Evolutionary conservation across 1,284 basidiomycete species (phyloP).

Genomic region (Stygiomarasmius scandens): DNA sequence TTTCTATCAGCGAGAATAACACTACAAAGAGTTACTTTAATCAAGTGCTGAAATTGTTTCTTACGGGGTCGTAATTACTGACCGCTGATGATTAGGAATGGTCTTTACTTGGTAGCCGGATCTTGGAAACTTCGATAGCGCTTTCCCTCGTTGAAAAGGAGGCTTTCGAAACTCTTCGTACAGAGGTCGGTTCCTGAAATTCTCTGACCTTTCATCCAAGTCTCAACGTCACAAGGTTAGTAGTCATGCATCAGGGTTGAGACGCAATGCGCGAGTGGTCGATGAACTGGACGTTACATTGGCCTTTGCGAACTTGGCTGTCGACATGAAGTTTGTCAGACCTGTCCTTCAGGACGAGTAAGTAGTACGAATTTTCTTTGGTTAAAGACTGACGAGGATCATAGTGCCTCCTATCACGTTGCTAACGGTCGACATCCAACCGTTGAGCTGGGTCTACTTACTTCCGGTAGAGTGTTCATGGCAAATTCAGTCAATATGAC

Average conservation of each 20-base stretch:
- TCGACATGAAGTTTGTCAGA: constrained; percentile 77
- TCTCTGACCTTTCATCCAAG: constrained; percentile 41
- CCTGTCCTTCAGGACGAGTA: constrained; percentile 77
- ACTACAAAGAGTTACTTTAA: constrained; percentile 75
- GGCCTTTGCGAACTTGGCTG: constrained; percentile 82
- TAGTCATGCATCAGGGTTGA: constrained; percentile 54
- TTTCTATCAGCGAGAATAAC: constrained; percentile 59
- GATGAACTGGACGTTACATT: constrained; percentile 90
- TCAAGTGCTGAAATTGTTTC: constrained; percentile 81
- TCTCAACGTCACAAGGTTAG: constrained; percentile 62
- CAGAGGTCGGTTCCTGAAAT: constrained; percentile 58
- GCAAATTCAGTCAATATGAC: constrained; percentile 79
- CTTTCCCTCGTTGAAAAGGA: constrained; percentile 67
- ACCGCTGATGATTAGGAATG: constrained; percentile 63
- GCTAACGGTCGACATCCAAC: constrained; percentile 87
- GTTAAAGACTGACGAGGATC: neutral
- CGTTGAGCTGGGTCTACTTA: constrained; percentile 87
- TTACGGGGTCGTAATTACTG: constrained; percentile 70
- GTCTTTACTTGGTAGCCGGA: constrained; percentile 70
- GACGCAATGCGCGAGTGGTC: constrained; percentile 78
- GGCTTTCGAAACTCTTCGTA: constrained; percentile 69
- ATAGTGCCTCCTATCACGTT: constrained; percentile 69
- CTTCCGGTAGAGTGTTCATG: constrained; percentile 75
- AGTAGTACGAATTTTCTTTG: constrained; percentile 25
- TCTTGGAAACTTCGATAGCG: constrained; percentile 58